phyloP scores from a whole-genome alignment of 208 protist species.

The Trypanosomatidae sp. region DNA sequence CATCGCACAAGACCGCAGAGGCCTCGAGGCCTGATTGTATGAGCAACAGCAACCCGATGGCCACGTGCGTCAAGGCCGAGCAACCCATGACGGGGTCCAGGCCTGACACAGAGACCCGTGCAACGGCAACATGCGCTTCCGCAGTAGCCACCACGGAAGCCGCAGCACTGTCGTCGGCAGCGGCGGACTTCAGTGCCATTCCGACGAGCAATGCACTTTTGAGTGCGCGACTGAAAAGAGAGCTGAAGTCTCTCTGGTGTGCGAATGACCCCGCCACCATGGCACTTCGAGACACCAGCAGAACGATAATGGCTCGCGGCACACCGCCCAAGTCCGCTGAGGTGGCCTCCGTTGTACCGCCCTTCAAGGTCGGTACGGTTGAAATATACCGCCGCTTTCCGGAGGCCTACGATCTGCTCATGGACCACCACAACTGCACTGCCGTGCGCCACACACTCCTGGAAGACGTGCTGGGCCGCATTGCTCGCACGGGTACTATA shows the following conservation, averaged over 20 bases:
- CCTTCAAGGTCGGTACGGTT: constrained; percentile 77
- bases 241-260: constrained; percentile 36
- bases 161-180: not conserved
- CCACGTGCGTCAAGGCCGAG: not conserved
- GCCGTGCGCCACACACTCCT: constrained; percentile 43
- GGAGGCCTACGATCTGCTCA: constrained; percentile 74
- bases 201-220: constrained; percentile 20
- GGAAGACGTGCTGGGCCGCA: constrained; percentile 39
- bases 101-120: not conserved
- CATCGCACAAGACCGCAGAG: constrained; percentile 6
- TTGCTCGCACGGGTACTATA: constrained; percentile 5
- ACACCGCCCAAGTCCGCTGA: not conserved
- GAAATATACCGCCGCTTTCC: constrained; percentile 86
- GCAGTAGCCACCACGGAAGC: not conserved
- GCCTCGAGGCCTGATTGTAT: not conserved
- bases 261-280: not conserved
- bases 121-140: not conserved
- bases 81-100: constrained; percentile 11
- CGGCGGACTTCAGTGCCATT: constrained; percentile 7
- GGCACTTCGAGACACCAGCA: not conserved
- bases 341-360: constrained; percentile 34
- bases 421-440: constrained; percentile 70
- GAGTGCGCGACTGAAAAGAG: constrained; percentile 15
- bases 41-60: not conserved
- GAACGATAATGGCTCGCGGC: not conserved